Evolutionary conservation across 192 early-diverging fungal species (phyloP), one percentile per base, ranked within the genome.

Genomic region (Pilaira anomala): DNA sequence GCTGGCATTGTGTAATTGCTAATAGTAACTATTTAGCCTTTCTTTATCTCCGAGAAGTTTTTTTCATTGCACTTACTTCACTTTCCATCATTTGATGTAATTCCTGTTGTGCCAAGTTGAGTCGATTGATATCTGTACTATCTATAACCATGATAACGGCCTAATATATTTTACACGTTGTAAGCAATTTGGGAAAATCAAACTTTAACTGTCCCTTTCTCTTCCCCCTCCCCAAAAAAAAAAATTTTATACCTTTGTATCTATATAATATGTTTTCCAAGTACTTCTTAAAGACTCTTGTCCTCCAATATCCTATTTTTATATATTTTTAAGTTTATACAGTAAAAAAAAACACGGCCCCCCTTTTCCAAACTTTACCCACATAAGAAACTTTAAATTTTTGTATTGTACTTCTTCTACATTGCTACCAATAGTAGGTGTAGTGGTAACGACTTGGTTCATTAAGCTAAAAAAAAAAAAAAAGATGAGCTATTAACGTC

Each of bases 121-220:
- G 58, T 48, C 87, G 77, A 42, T 83, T 83, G 33, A 62, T 67
- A 58, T 88, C 87, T n/a, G 79, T 85, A 51, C 85, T 86, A 59
- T 88, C 87, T 60, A 88, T 82, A 39, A 88, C 87, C 84, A 88
- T 80, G 58, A 88, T 88, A 3, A 88, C 84, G 2, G 87, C 86
- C 66, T 76, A 52, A 16, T 18, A 4, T 18, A 5, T 16, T 14
- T 13, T 19, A 46, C 16, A 5, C 18, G 44, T n/a, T 40, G 7
- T 40, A 40, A n/a, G n/a, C n/a, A n/a, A n/a, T n/a, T n/a, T n/a
- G n/a, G n/a, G n/a, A n/a, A n/a, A n/a, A 46, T 22, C 44, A 36
- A 36, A 22, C n/a, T 18, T 11, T 40, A 28, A 54, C 7, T n/a
- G 41, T 44, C 2, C 40, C 14, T 25, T 52, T 9, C 12, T 54